Evolutionary conservation across 2,329 filamentous ascomycete genomes (phyloP).

Genomic region (Penicillium sp.): DNA sequence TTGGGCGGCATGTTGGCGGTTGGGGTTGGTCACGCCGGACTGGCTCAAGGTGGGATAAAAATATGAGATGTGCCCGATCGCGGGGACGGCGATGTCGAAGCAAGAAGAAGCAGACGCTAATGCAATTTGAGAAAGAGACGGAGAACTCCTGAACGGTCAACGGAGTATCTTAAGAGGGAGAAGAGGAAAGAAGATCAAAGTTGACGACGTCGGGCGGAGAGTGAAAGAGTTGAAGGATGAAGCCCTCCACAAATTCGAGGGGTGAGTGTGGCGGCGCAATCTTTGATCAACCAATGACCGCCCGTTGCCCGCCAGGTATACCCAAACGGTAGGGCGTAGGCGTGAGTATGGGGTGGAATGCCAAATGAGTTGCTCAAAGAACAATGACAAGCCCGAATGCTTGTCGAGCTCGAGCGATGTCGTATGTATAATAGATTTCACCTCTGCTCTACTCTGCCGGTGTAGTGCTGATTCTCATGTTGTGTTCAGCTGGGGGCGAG

Average conservation of each 20-base stretch:
- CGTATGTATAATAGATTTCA: background rate
- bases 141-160: slow-evolving; percentile 2
- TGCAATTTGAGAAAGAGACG: slow-evolving; percentile 19
- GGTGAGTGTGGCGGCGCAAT: slow-evolving; percentile 34
- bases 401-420: background rate
- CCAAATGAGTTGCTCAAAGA: background rate
- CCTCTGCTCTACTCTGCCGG: background rate
- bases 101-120: slow-evolving; percentile 17
- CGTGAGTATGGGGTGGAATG: background rate
- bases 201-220: slow-evolving; percentile 2
- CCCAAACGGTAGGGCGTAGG: background rate
- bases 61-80: slow-evolving; percentile 19
- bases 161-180: background rate
- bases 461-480: background rate
- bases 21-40: slow-evolving; percentile 17
- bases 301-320: slow-evolving; percentile 18
- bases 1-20: slow-evolving; percentile 51
- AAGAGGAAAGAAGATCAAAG: background rate
- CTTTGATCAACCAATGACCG: slow-evolving; percentile 23
- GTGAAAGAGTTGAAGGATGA: slow-evolving; percentile 18
- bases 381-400: background rate
- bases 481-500: slow-evolving; percentile 1
- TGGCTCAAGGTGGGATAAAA: slow-evolving; percentile 16
- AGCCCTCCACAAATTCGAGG: slow-evolving; percentile 37
- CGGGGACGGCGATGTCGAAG: slow-evolving; percentile 10